Percentiles rank a stretch among this genome's conserved stretches.
phyloP scores from a whole-genome alignment of 169 alveolate species.

The Babesia divergens region DNA sequence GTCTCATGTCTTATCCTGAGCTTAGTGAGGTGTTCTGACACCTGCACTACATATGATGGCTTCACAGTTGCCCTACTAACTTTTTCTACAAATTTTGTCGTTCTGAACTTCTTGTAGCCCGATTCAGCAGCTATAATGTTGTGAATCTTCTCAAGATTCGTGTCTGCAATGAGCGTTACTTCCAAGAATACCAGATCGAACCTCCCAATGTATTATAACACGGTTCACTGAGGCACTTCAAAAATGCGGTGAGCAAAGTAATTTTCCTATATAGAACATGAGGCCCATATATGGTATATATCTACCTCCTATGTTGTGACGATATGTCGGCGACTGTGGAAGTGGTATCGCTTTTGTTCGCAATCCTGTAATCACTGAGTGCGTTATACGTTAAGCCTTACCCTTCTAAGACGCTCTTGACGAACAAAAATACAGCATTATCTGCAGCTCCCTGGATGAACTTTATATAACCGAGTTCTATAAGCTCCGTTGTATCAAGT shows the following conservation, averaged over 20 bases:
- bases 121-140: not conserved
- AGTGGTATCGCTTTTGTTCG: too few relatives aligned
- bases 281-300: too few relatives aligned
- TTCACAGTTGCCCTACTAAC: not conserved
- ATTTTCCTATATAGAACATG: constrained; percentile 14
- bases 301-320: too few relatives aligned
- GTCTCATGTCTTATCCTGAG: constrained; percentile 65
- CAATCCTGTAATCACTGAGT: not conserved
- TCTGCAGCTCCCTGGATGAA: constrained; percentile 6
- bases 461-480: constrained; percentile 45
- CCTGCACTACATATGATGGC: not conserved
- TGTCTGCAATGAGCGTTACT: not conserved
- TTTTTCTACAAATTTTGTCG: constrained; percentile 45
- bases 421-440: constrained; percentile 1
- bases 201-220: constrained; percentile 7
- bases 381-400: not conserved
- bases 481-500: not conserved
- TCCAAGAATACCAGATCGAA: not conserved
- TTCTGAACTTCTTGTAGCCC: constrained; percentile 34
- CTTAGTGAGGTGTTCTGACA: constrained; percentile 68
- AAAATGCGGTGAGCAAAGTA: not conserved
- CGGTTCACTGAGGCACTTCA: constrained; percentile 17
- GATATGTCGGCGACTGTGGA: too few relatives aligned
- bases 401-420: not conserved
- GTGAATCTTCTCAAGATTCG: not conserved